These are phyloP conservation scores for Angomonas ambiguus DNA, from an alignment of 208 protist genomes.

Conservation along the genomic window DNA sequence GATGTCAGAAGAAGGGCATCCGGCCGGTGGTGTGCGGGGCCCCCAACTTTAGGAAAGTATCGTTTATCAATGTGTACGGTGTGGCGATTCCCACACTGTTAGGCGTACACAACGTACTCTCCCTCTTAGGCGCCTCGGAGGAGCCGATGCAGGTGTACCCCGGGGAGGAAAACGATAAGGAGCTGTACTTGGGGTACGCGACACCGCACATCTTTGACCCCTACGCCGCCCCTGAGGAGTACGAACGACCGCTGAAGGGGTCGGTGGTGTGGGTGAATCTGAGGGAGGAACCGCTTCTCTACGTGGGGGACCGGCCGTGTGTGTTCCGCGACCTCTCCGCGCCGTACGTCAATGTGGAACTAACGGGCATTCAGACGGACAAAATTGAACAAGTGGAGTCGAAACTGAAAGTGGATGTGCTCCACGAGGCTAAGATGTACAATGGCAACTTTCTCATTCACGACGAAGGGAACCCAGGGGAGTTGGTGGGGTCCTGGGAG, in stretches of 20 bases:
- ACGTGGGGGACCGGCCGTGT: constrained; percentile 82
- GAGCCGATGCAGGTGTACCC: constrained; percentile 66
- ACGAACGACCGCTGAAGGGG: constrained; percentile 65
- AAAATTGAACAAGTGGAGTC: constrained; percentile 82
- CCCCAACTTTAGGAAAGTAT: constrained; percentile 85
- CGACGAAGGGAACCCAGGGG: constrained; percentile 80
- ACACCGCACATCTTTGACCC: constrained; percentile 77
- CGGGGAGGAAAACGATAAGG: constrained; percentile 69
- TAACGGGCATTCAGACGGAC: constrained; percentile 79
- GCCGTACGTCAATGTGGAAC: constrained; percentile 88
- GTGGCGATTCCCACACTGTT: constrained; percentile 80
- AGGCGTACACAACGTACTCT: constrained; percentile 86
- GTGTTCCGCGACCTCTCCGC: constrained; percentile 81
- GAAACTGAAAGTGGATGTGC: constrained; percentile 65
- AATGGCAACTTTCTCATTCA: constrained; percentile 81
- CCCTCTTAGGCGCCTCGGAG: constrained; percentile 69
- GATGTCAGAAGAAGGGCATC: constrained; percentile 85
- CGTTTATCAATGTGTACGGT: constrained; percentile 81
- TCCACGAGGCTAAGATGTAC: constrained; percentile 72
- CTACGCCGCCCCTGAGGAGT: constrained; percentile 53
- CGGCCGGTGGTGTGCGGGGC: constrained; percentile 77
- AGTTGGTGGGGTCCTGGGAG: constrained; percentile 84
- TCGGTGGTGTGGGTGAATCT: constrained; percentile 88
- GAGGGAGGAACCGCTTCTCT: constrained; percentile 84
- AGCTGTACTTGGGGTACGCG: constrained; percentile 74